A percentile compares a stretch with the other conserved stretches of the same genome.
phyloP scores from a whole-genome alignment of 2,329 filamentous ascomycete species.

The Colletotrichum eremochloae region DNA sequence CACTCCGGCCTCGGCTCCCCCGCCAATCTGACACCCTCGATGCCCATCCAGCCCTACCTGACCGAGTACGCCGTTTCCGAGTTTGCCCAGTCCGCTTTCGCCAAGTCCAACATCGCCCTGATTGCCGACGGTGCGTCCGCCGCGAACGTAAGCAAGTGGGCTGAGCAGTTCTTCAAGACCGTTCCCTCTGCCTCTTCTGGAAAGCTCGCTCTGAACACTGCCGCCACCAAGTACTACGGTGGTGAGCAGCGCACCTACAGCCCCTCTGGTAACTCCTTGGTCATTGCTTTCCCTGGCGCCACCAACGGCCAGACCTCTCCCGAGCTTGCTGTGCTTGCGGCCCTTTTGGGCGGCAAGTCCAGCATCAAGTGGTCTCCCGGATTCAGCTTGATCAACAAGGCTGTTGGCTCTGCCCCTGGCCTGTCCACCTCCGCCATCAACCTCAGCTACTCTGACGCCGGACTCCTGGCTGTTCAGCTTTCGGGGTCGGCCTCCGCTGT shows the following conservation, averaged over 20 bases:
- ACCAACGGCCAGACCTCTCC: conserved; percentile 87
- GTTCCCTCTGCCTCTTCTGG: conserved; percentile 68
- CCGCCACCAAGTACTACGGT: conserved; percentile 88
- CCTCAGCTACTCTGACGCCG: conserved; percentile 91
- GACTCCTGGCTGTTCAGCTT: conserved; percentile 87
- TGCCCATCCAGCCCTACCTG: conserved; percentile 84
- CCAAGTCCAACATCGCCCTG: conserved; percentile 91
- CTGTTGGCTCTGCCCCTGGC: conserved; percentile 74
- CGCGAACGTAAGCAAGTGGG: conserved; percentile 86
- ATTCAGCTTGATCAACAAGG: conserved; percentile 91
- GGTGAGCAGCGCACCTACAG: conserved; percentile 93
- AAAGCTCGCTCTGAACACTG: conserved; percentile 67
- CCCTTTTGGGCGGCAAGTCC: conserved; percentile 90
- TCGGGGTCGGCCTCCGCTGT: conserved; percentile 81
- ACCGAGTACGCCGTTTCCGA: conserved; percentile 79
- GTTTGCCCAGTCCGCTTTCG: conserved; percentile 84
- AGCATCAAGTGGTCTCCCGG: conserved; percentile 96
- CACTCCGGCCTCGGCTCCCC: conserved; percentile 90
- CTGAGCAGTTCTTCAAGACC: conserved; percentile 89
- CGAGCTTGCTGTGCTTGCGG: conserved; percentile 87
- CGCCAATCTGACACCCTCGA: conserved; percentile 78
- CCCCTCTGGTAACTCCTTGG: conserved; percentile 81
- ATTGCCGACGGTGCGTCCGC: conserved; percentile 89
- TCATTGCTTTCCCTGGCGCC: conserved; percentile 93
- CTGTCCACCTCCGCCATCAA: conserved; percentile 81